These are phyloP conservation scores for Diaporthe velutina DNA, from an alignment of 2,329 filamentous ascomycete species.

Conservation along the genomic window DNA sequence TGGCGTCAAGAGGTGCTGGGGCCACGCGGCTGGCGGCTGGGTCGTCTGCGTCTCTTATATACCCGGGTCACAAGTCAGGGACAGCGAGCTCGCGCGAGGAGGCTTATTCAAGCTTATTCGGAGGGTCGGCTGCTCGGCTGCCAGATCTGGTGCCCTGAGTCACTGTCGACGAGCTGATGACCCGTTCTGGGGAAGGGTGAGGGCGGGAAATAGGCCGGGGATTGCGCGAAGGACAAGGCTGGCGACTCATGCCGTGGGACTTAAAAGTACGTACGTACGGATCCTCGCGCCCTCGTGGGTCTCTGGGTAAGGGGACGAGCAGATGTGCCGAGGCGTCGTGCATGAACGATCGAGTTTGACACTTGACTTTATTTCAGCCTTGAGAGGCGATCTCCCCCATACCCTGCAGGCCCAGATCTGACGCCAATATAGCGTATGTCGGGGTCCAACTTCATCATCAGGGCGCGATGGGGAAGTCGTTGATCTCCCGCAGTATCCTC, in stretches of 20 bases:
- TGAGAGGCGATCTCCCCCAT: constrained; percentile 30
- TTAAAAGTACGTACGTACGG: constrained; percentile 35
- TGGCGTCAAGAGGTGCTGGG: background rate
- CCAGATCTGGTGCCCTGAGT: constrained; percentile 27
- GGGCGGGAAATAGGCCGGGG: constrained; percentile 39
- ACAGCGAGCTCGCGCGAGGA: constrained; percentile 21
- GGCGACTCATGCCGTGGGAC: constrained; percentile 38
- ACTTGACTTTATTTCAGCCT: constrained; percentile 32
- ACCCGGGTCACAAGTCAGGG: constrained; percentile 14
- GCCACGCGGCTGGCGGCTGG: background rate
- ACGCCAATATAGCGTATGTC: constrained; percentile 32
- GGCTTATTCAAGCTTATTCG: constrained; percentile 27
- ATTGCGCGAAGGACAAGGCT: constrained; percentile 33
- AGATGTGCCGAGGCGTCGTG: constrained; percentile 29
- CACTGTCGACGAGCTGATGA: constrained; percentile 35
- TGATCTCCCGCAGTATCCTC: constrained; percentile 18
- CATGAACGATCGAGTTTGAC: constrained; percentile 32
- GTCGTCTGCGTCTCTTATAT: constrained; percentile 9
- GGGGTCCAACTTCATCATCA: constrained; percentile 17
- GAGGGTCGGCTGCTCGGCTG: constrained; percentile 27
- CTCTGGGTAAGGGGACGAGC: constrained; percentile 39
- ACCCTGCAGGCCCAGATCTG: constrained; percentile 33
- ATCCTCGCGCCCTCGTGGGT: constrained; percentile 37
- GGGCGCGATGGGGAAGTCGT: background rate
- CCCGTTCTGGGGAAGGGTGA: constrained; percentile 31